Percentiles rank a stretch among this genome's conserved stretches.
These are phyloP conservation scores for Lasiodiplodia theobromae DNA, from an alignment of 2,329 filamentous ascomycete genomes.

Conservation along the genomic window DNA sequence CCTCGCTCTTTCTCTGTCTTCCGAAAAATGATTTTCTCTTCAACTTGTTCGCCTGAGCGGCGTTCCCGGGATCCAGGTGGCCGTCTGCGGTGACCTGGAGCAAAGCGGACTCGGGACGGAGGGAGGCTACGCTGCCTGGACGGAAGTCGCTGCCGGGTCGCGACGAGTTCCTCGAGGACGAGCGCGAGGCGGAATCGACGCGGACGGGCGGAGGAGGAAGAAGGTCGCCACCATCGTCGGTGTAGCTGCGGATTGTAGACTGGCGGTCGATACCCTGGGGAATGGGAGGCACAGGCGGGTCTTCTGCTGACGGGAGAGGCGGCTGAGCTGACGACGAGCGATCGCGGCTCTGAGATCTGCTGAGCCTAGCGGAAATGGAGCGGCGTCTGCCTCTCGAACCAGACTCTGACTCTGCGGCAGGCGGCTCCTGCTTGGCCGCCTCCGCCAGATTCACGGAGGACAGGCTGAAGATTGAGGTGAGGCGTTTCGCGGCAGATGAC, in stretches of 20 bases:
- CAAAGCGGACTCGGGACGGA: constrained; percentile 24
- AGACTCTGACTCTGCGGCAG: constrained; percentile 22
- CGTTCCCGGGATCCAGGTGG: constrained; percentile 26
- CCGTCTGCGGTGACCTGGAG: constrained; percentile 27
- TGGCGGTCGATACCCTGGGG: constrained; percentile 17
- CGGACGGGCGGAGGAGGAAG: constrained; percentile 23
- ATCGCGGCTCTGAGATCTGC: constrained; percentile 27
- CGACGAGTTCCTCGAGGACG: constrained; percentile 23
- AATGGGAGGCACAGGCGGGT: constrained; percentile 27
- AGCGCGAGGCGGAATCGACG: constrained; percentile 27
- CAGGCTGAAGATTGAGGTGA: constrained; percentile 29
- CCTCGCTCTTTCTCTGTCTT: constrained; percentile 37
- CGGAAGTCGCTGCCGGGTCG: constrained; percentile 12
- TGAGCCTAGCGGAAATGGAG: constrained; percentile 26
- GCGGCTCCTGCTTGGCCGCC: constrained; percentile 13
- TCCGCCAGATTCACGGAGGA: constrained; percentile 27
- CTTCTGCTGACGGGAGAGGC: neutral
- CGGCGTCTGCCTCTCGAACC: constrained; percentile 17
- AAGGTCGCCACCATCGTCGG: constrained; percentile 28
- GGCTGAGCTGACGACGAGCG: constrained; percentile 19
- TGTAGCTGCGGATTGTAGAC: constrained; percentile 10
- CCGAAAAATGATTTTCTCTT: constrained; percentile 46
- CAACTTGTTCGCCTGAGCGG: constrained; percentile 38
- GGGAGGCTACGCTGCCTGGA: constrained; percentile 15
- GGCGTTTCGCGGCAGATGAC: constrained; percentile 28